phyloP scores from a whole-genome alignment of 129 eudicot species.

The Solidago caesia region DNA sequence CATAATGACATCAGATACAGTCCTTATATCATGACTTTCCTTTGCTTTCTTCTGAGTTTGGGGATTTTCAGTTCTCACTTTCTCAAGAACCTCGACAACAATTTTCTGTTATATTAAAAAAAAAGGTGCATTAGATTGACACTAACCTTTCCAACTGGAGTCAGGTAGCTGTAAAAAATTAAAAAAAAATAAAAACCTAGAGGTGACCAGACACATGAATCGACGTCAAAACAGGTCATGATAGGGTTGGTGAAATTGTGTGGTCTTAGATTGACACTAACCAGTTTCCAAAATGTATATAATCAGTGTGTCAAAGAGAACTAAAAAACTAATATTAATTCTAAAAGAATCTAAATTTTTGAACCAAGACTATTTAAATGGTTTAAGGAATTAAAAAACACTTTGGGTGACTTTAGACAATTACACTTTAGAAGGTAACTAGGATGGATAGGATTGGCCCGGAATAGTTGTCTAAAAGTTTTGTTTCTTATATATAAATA shows the following conservation, averaged over 20 bases:
- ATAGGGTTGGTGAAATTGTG: no score
- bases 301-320: neutral
- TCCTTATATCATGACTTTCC: conserved; percentile 39
- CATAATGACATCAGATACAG: conserved; percentile 56
- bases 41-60: conserved; percentile 63
- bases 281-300: no score
- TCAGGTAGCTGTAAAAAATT: no score
- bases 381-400: neutral
- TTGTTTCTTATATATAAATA: neutral
- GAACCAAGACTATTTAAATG: neutral
- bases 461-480: neutral
- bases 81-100: conserved; percentile 62
- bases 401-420: neutral
- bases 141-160: no score
- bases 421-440: neutral
- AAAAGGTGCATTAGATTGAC: neutral
- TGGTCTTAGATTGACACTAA: no score
- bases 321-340: neutral
- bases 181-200: neutral
- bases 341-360: neutral
- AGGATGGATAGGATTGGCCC: neutral
- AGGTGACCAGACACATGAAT: no score
- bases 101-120: conserved; percentile 54
- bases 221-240: no score
- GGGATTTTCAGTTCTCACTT: conserved; percentile 41